Percentiles rank a stretch among this genome's conserved stretches.
These are phyloP conservation scores for Schizophyllum commune DNA, from an alignment of 1,284 basidiomycete genomes.

Conservation along the genomic window DNA sequence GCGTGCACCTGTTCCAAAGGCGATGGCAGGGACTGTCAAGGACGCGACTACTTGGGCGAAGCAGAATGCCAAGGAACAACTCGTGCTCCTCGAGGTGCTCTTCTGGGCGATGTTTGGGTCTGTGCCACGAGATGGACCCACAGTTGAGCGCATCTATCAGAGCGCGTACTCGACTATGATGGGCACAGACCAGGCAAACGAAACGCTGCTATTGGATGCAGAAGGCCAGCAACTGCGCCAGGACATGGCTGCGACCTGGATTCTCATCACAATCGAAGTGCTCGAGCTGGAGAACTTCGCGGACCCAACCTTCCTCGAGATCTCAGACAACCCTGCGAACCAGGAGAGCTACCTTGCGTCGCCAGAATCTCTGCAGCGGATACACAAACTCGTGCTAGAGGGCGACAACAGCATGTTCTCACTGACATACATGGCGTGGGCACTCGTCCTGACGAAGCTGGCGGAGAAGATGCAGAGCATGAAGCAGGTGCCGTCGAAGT, in stretches of 20 bases:
- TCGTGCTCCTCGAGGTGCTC: conserved; percentile 73
- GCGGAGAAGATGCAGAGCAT: conserved; percentile 29
- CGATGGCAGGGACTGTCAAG: conserved; percentile 45
- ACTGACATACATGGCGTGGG: conserved; percentile 71
- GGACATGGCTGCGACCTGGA: conserved; percentile 69
- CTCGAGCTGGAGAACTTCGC: conserved; percentile 72
- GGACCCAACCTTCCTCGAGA: conserved; percentile 41
- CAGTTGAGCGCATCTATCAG: conserved; percentile 58
- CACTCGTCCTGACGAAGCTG: conserved; percentile 66
- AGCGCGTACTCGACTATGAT: conserved; percentile 60
- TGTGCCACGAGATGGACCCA: conserved; percentile 52
- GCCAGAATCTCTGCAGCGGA: conserved; percentile 44
- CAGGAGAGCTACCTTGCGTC: conserved; percentile 49
- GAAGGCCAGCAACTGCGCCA: conserved; percentile 59
- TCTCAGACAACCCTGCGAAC: conserved; percentile 41
- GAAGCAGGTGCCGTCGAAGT: conserved; percentile 42
- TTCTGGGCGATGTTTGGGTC: conserved; percentile 85
- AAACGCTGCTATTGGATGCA: conserved; percentile 64
- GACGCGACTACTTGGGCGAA: conserved; percentile 70
- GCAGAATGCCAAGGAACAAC: conserved; percentile 72
- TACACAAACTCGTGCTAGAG: conserved; percentile 59
- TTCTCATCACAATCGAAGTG: conserved; percentile 71
- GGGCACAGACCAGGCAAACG: conserved; percentile 60
- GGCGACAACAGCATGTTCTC: conserved; percentile 53
- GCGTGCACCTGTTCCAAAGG: conserved; percentile 43